Percentiles rank a stretch among this genome's conserved stretches.
These are phyloP conservation scores for Penicillium sp. DNA, from an alignment of 2,329 filamentous ascomycete genomes.

Conservation along the genomic window DNA sequence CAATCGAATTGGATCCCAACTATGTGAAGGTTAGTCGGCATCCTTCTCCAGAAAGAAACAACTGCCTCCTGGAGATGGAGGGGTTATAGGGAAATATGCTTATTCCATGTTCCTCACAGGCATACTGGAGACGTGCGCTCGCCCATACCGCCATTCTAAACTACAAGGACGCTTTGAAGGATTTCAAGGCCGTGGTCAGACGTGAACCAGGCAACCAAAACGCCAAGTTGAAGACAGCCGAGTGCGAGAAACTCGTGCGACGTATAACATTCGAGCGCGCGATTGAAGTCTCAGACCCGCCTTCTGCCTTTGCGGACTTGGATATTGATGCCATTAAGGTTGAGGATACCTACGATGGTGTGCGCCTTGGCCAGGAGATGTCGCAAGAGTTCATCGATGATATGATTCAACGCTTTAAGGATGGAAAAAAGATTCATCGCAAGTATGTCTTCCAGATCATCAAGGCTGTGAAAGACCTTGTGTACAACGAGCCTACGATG, in stretches of 20 bases:
- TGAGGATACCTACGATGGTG: constrained; percentile 82
- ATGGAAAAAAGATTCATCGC: constrained; percentile 87
- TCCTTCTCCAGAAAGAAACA: background rate
- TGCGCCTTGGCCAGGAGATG: constrained; percentile 74
- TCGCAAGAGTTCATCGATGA: constrained; percentile 96
- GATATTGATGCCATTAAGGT: constrained; percentile 83
- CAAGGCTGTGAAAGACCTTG: constrained; percentile 81
- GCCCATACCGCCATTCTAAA: constrained; percentile 88
- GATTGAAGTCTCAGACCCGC: constrained; percentile 89
- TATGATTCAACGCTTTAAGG: constrained; percentile 95
- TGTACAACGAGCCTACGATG: constrained; percentile 94
- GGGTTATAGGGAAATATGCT: background rate
- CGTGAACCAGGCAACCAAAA: constrained; percentile 86
- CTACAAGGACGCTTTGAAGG: constrained; percentile 81
- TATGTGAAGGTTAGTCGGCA: constrained; percentile 72
- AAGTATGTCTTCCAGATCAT: constrained; percentile 99
- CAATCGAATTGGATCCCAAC: constrained; percentile 81
- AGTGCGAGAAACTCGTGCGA: constrained; percentile 93
- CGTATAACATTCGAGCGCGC: constrained; percentile 90
- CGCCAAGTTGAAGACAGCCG: constrained; percentile 83
- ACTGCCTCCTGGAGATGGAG: background rate
- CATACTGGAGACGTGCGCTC: constrained; percentile 89
- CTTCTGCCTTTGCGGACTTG: constrained; percentile 85
- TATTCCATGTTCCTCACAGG: constrained; percentile 52
- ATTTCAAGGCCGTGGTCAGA: constrained; percentile 88